Conservation (phyloP, 345 rosid genomes). For the Lumnitzera racemosa region DNA sequence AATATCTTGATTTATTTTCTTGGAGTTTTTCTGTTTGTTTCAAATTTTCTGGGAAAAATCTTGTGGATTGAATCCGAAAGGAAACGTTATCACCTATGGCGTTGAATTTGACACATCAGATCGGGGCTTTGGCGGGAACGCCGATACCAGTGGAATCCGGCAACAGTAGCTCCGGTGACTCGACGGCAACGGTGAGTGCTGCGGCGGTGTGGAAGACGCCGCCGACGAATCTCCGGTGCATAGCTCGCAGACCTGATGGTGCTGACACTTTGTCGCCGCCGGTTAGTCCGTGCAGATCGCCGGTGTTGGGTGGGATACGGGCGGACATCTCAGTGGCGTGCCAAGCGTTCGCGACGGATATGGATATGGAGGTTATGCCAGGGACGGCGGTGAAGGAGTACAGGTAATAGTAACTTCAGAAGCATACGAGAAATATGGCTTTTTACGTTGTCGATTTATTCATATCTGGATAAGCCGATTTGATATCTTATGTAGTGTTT, state of each 20-base stretch:
- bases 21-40: neutral
- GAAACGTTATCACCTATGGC: constrained; percentile 37
- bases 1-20: neutral
- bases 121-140: constrained; percentile 56
- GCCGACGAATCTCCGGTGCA: constrained; percentile 23
- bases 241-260: constrained; percentile 18
- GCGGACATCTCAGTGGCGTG: constrained; percentile 67
- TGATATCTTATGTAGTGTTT: no score
- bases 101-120: constrained; percentile 55
- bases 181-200: constrained; percentile 36
- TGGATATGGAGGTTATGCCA: constrained; percentile 16
- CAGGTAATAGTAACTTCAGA: constrained; percentile 24
- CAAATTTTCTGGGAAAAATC: neutral
- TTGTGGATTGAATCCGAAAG: neutral
- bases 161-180: constrained; percentile 17
- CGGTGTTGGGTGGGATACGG: constrained; percentile 32
- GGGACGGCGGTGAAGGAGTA: constrained; percentile 33
- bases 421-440: no score
- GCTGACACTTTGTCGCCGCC: constrained; percentile 42
- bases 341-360: constrained; percentile 25
- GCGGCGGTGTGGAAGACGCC: constrained; percentile 49
- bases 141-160: constrained; percentile 28
- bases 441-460: no score
- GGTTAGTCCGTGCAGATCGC: constrained; percentile 59
- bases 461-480: no score